Conservation (phyloP, 192 early-diverging fungal species). For the Backusella liffmaniae region DNA sequence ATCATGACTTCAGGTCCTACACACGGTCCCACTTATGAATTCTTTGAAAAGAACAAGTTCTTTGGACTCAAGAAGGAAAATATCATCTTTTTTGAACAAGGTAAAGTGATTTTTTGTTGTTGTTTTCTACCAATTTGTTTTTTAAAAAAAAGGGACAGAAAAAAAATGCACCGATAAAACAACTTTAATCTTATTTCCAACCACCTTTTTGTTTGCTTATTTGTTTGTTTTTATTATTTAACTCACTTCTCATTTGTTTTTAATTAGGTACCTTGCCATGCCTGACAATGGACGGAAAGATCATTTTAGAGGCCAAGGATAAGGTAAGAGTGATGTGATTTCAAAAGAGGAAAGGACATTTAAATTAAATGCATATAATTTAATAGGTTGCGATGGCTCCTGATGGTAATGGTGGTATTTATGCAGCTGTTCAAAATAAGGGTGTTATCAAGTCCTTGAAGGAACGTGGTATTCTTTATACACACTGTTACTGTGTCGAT, state of each 20-base stretch:
- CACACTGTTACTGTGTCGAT: conserved; percentile 97
- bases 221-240: conserved; percentile 12
- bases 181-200: neutral
- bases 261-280: conserved; percentile 80
- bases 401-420: conserved; percentile 94
- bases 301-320: conserved; percentile 82
- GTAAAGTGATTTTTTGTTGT: conserved; percentile 23
- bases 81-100: conserved; percentile 96
- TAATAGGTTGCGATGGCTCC: conserved; percentile 76
- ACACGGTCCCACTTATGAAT: conserved; percentile 67
- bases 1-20: conserved; percentile 99
- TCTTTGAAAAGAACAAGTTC: conserved; percentile 79
- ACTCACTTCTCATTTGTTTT: neutral
- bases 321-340: conserved; percentile 24
- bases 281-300: conserved; percentile 86
- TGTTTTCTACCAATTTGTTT: neutral
- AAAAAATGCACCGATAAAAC: conserved; percentile 8
- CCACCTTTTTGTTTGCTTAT: neutral
- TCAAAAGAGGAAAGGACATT: neutral
- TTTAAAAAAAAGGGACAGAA: neutral
- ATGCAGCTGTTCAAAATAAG: conserved; percentile 84
- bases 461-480: conserved; percentile 78
- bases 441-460: conserved; percentile 81
- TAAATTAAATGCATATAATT: neutral
- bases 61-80: conserved; percentile 88